Evolutionary conservation across 1,284 basidiomycete genomes (phyloP).

Genomic region (Pseudozyma pruni): DNA sequence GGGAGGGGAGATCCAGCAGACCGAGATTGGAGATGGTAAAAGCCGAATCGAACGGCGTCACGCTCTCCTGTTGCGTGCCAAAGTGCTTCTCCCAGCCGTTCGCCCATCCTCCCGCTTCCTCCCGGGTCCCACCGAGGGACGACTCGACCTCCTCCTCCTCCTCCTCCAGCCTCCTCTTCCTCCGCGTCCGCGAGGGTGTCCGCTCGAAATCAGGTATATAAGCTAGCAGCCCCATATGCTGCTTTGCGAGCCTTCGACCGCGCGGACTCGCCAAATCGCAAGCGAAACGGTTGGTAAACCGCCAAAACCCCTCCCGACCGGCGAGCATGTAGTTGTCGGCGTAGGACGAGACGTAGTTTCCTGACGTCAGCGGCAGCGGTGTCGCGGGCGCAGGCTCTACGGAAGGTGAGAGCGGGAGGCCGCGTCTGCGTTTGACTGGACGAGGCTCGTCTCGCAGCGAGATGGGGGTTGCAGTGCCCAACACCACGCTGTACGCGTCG

Average conservation of each 20-base stretch:
- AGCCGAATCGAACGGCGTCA: constrained; percentile 4
- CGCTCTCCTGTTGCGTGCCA: background rate
- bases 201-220: constrained; percentile 33
- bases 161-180: background rate
- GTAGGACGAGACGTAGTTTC: constrained; percentile 31
- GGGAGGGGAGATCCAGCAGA: background rate
- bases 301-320: constrained; percentile 3
- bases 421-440: background rate
- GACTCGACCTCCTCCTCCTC: constrained; percentile 1
- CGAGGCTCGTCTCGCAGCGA: constrained; percentile 14
- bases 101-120: background rate
- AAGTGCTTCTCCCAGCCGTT: constrained; percentile 43
- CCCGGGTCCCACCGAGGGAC: background rate
- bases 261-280: background rate
- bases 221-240: constrained; percentile 18
- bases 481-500: background rate
- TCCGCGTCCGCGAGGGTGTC: background rate
- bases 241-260: background rate
- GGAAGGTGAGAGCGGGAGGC: background rate
- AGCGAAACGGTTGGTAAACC: constrained; percentile 5
- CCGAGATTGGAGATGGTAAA: constrained; percentile 34
- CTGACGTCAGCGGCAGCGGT: constrained; percentile 8
- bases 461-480: constrained; percentile 23
- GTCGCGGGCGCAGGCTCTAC: background rate
- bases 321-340: background rate